Evolutionary conservation across 2,329 filamentous ascomycete species (phyloP).

Genomic region (Apiospora aurea): DNA sequence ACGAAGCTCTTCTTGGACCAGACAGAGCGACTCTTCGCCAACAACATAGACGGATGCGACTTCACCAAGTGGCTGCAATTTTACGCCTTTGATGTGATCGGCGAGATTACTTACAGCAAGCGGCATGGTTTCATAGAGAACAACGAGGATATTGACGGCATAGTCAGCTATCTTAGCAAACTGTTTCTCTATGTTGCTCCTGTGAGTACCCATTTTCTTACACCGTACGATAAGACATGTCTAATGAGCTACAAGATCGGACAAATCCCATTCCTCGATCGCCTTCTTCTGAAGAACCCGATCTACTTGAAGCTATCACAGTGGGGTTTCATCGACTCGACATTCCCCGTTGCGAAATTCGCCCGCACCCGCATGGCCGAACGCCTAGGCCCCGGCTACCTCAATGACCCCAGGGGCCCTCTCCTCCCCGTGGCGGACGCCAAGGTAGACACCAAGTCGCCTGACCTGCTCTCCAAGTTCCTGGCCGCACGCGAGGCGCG

Average conservation of each 20-base stretch:
- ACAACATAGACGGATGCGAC: slow-evolving; percentile 58
- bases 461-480: slow-evolving; percentile 76
- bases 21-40: slow-evolving; percentile 63
- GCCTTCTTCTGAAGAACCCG: slow-evolving; percentile 76
- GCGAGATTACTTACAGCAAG: slow-evolving; percentile 78
- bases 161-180: slow-evolving; percentile 68
- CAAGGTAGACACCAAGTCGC: slow-evolving; percentile 49
- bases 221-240: slow-evolving; percentile 20
- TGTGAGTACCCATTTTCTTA: slow-evolving; percentile 49
- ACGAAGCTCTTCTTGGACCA: slow-evolving; percentile 73
- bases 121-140: slow-evolving; percentile 78
- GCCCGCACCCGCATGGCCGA: slow-evolving; percentile 72
- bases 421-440: slow-evolving; percentile 46
- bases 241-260: slow-evolving; percentile 59
- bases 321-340: slow-evolving; percentile 70
- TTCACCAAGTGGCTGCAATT: slow-evolving; percentile 79
- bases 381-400: slow-evolving; percentile 58
- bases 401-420: slow-evolving; percentile 41
- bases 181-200: slow-evolving; percentile 77
- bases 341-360: slow-evolving; percentile 77
- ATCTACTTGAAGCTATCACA: slow-evolving; percentile 72
- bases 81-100: slow-evolving; percentile 84
- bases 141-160: slow-evolving; percentile 78
- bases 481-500: slow-evolving; percentile 71
- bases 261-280: slow-evolving; percentile 77